Base-by-base conservation (phyloP, 202 grass and related monocot species). In the Carex arenaria region DNA sequence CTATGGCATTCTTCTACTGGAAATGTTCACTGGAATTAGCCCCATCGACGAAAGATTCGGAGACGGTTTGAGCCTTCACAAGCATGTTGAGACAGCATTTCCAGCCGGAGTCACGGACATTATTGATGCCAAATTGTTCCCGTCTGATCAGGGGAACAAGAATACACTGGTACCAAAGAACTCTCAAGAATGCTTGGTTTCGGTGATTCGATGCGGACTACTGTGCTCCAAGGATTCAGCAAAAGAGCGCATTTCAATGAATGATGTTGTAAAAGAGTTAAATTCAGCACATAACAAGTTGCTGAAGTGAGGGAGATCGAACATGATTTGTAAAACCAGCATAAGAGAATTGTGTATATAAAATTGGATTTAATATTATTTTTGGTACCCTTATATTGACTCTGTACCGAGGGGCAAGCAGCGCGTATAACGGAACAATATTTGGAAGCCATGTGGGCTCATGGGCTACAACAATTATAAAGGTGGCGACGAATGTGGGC, bases 21-120 rank as follows among this genome's bases (percentile, higher is more conserved):
- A 85, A 70, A 70, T 88, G 77, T 88, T 90, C 85, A 90, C 72
- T n/a, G 72, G 83, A 79, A 80, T 84, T 18, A 83, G 4, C 52
- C 89, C 83, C 0, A 78, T 64, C 3, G 86, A 90, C 0, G 79
- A 80, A 59, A 82, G 80, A 80, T 88, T 91, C 15, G 53, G 23
- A 88, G 57, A 80, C 14, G 78, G 56, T 3, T 80, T 22, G 56
- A 79, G 20, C 55, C 31, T 88, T 79, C 54, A 60, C 62, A 72
- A 59, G 30, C 87, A 77, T 57, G 82, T 73, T 7, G 38, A 77
- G 40, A 64, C 26, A 60, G 20, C 72, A 80, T 85, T 84, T 87
- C 66, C 88, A 65, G 60, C 5, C 2, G 60, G 67, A 22, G 31
- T 81, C 26, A 85, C 63, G 70, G 45, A 85, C 7, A 79, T 85